phyloP scores from a whole-genome alignment of 129 eudicot species.

The Flaveria linearis region DNA sequence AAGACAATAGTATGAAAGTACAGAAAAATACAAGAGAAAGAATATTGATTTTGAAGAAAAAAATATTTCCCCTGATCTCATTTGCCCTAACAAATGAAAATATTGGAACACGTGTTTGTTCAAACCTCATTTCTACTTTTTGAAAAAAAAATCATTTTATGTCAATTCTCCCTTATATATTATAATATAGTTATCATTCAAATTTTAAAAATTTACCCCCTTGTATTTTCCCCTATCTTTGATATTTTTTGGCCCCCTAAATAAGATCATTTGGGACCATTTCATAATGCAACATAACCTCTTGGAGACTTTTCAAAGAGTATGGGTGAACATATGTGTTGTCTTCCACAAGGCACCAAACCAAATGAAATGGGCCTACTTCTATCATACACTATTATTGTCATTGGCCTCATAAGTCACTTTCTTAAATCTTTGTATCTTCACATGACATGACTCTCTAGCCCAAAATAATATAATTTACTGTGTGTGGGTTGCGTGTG shows the following conservation, averaged over 20 bases:
- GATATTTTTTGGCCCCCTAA: constrained; percentile 14
- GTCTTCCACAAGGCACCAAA: constrained; percentile 22
- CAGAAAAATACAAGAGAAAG: too few relatives aligned
- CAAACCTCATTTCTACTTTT: too few relatives aligned
- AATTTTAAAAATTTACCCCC: background rate
- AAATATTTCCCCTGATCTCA: too few relatives aligned
- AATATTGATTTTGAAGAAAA: too few relatives aligned
- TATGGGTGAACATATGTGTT: constrained; percentile 32
- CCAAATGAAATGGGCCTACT: constrained; percentile 26
- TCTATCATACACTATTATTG: constrained; percentile 19
- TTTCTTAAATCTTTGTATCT: constrained; percentile 23
- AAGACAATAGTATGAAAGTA: too few relatives aligned
- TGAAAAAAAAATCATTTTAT: too few relatives aligned
- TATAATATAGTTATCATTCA: background rate
- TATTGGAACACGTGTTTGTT: too few relatives aligned
- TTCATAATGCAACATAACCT: constrained; percentile 26
- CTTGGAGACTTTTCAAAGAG: constrained; percentile 22
- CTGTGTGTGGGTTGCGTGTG: constrained; percentile 13
- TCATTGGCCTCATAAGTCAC: constrained; percentile 33
- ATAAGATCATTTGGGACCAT: constrained; percentile 33
- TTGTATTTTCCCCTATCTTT: background rate
- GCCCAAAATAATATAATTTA: constrained; percentile 19
- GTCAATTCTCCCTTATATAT: background rate
- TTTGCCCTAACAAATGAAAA: too few relatives aligned
- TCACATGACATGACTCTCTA: constrained; percentile 14